These are phyloP conservation scores for Oemleria cerasiformis DNA, from an alignment of 306 rosid species.

Conservation along the genomic window DNA sequence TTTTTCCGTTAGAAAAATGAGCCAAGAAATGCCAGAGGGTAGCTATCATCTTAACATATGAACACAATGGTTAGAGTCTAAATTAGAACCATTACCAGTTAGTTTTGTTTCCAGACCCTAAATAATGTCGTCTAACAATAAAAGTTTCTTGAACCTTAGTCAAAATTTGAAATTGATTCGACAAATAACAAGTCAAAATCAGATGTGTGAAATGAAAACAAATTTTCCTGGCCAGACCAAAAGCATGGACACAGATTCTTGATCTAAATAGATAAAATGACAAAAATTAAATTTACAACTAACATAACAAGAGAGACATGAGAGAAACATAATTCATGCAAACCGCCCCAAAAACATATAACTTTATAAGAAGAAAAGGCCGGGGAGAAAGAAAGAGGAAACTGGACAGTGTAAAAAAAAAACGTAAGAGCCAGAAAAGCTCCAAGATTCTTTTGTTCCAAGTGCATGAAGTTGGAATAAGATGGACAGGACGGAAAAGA, in stretches of 20 bases:
- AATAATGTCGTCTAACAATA: neutral
- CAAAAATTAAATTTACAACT: neutral
- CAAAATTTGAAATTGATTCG: neutral
- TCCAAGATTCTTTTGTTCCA: neutral
- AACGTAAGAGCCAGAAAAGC: constrained; percentile 1
- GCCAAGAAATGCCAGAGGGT: neutral
- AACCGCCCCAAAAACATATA: neutral
- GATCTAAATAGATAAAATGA: neutral
- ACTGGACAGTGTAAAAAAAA: neutral
- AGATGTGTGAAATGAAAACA: neutral
- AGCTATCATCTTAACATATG: neutral
- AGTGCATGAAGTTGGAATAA: neutral
- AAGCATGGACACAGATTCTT: neutral
- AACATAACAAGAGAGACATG: neutral
- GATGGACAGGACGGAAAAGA: neutral
- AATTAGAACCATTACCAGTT: neutral
- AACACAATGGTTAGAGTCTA: neutral
- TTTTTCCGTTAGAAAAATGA: neutral
- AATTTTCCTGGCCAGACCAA: neutral
- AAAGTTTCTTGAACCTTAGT: neutral
- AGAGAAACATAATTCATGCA: neutral
- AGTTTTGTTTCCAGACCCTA: constrained; percentile 1
- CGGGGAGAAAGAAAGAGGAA: neutral
- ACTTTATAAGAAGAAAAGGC: neutral
- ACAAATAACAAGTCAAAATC: neutral